Base-by-base conservation (phyloP, 768 basidiomycete species). In the Lyophyllum semitale region DNA sequence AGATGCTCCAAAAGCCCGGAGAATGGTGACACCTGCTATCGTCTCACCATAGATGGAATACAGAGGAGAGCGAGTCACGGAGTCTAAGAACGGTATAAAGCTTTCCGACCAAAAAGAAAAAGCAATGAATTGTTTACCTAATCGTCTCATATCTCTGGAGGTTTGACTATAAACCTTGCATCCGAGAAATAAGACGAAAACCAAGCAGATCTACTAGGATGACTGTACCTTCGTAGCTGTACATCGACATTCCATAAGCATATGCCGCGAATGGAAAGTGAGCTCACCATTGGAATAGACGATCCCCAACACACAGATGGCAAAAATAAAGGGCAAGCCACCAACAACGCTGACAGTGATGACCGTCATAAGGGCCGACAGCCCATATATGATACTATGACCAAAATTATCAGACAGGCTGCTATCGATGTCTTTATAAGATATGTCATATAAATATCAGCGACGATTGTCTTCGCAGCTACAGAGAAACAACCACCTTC, bases 1-100 rank as follows among this genome's bases (percentile, higher is more conserved):
- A 29, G 89, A 86, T 11, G 91, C 91, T 13, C 94, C 94, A 66
- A 94, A 97, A 0, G 93, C 88, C 41, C 94, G 87, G 26, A 94
- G 70, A 44, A 77, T 70, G 0, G 75, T 69, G 20, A 76, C 71
- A 18, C 76, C 76, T 20, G 76, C 69, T 32, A 77, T 76, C 1
- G 75, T 75, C 59, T 77, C 76, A 8, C 76, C 76, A 49, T 77
- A 77, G 12, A 77, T 75, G 4, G 76, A 76, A 54, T 74, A 77
- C 4, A 77, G 60, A 2, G 75, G 76, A 18, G 72, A 73, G 15
- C 72, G 65, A 18, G 72, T 72, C 8, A 71, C 68, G 32, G 72
- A 73, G 29, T 69, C 72, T 73, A 22, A 1, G 22, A 55, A n/a
- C n/a, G n/a, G n/a, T n/a, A n/a, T n/a, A n/a, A n/a, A n/a, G n/a